Conservation (phyloP, 2,329 filamentous ascomycete genomes). For the Ceratocystis cubensis region DNA sequence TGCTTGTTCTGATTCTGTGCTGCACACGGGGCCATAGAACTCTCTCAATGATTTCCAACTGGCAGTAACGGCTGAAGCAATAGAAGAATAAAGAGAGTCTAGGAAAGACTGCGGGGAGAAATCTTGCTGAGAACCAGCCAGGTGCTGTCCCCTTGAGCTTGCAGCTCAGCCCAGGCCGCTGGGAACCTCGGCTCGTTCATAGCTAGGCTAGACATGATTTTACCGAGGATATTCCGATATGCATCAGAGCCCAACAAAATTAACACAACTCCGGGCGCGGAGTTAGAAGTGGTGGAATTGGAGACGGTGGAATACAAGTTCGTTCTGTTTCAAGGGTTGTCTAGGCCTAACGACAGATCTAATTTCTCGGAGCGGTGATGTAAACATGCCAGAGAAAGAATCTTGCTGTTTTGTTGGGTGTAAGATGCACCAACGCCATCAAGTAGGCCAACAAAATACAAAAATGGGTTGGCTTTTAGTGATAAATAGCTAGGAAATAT, state of each 20-base stretch:
- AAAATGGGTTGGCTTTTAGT: background rate
- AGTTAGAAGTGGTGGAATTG: background rate
- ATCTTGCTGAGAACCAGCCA: background rate
- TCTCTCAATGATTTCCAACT: background rate
- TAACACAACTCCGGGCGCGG: background rate
- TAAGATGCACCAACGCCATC: background rate
- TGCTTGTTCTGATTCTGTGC: background rate
- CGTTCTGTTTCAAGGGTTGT: no score
- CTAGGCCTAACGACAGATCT: no score
- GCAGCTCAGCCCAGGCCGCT: background rate
- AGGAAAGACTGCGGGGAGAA: background rate
- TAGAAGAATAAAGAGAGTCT: background rate
- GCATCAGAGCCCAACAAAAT: background rate
- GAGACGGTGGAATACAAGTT: background rate
- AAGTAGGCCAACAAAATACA: background rate
- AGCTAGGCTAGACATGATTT: background rate
- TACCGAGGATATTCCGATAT: background rate
- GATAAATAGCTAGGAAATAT: background rate
- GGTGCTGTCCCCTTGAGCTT: background rate
- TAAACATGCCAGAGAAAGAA: no score
- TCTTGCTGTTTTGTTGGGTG: background rate
- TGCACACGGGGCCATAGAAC: background rate
- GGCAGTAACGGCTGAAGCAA: background rate
- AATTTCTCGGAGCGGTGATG: no score
- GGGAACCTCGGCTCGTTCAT: constrained; percentile 1